Evolutionary conservation across 768 basidiomycete genomes (phyloP).

Genomic region (Lactifluus volemus): DNA sequence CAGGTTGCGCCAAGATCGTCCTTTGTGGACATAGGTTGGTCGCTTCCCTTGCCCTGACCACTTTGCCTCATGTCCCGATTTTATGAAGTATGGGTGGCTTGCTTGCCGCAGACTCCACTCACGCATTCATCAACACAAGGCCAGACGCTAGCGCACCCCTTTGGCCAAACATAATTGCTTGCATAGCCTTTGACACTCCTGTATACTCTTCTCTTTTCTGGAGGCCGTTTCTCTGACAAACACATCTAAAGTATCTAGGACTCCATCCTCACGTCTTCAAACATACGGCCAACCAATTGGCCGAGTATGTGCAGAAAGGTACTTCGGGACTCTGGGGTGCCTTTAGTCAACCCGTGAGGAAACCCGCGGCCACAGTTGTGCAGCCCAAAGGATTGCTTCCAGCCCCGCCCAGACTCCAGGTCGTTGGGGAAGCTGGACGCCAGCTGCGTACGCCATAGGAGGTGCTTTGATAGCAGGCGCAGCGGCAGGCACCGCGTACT

Average conservation of each 20-base stretch:
- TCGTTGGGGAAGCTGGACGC: conserved; percentile 59
- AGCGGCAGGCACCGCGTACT: conserved; percentile 78
- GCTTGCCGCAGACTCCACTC: conserved; percentile 73
- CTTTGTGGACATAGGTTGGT: conserved; percentile 82
- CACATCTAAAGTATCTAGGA: conserved; percentile 61
- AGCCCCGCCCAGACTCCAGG: conserved; percentile 11
- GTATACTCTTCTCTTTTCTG: conserved; percentile 35
- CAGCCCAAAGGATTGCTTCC: conserved; percentile 21
- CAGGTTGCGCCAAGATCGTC: conserved; percentile 63
- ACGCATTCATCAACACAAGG: conserved; percentile 60
- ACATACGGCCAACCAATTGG: conserved; percentile 67
- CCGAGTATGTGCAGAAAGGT: conserved; percentile 57
- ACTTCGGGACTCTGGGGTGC: conserved; percentile 56
- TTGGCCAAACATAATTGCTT: conserved; percentile 85
- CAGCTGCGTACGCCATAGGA: conserved; percentile 62
- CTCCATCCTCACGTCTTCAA: conserved; percentile 82
- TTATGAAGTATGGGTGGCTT: conserved; percentile 80
- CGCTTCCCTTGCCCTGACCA: neutral
- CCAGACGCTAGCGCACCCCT: conserved; percentile 58
- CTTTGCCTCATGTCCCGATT: neutral
- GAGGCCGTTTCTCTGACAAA: neutral
- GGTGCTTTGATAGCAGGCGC: conserved; percentile 73
- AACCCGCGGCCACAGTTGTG: conserved; percentile 27
- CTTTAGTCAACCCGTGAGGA: conserved; percentile 31
- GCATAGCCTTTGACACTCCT: conserved; percentile 85